phyloP scores from a whole-genome alignment of 495 filamentous ascomycete species.

The Paragyromitra xinjiangensis region DNA sequence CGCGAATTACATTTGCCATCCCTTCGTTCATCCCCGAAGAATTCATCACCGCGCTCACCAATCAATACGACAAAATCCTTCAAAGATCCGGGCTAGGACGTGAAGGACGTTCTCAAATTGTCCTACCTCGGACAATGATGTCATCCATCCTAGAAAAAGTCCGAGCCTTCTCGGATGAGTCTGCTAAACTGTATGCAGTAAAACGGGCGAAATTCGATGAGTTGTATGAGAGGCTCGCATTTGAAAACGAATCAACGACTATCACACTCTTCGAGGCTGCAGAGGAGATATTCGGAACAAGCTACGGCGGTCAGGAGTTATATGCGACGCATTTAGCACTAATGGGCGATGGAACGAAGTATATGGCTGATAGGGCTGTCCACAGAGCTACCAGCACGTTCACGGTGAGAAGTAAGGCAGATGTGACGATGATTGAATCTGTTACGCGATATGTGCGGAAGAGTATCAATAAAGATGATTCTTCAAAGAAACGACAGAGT shows the following conservation, averaged over 20 bases:
- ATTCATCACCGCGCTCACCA: constrained; percentile 16
- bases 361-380: constrained; percentile 48
- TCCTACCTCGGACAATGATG: constrained; percentile 25
- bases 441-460: constrained; percentile 46
- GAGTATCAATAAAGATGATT: constrained; percentile 11
- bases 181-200: constrained; percentile 31
- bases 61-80: constrained; percentile 38
- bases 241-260: constrained; percentile 21
- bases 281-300: constrained; percentile 47
- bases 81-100: not conserved
- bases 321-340: constrained; percentile 55
- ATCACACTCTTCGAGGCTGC: constrained; percentile 51
- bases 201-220: constrained; percentile 27
- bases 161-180: constrained; percentile 27
- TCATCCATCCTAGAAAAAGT: constrained; percentile 34
- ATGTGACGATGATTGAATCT: constrained; percentile 50
- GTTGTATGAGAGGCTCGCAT: constrained; percentile 45
- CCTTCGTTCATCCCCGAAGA: constrained; percentile 44
- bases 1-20: constrained; percentile 47
- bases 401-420: constrained; percentile 45
- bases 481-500: constrained; percentile 9
- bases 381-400: constrained; percentile 53
- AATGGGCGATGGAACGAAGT: constrained; percentile 53
- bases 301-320: constrained; percentile 31
- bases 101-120: constrained; percentile 6